Conservation (phyloP, 768 basidiomycete species). For the Suillus subalutaceus region DNA sequence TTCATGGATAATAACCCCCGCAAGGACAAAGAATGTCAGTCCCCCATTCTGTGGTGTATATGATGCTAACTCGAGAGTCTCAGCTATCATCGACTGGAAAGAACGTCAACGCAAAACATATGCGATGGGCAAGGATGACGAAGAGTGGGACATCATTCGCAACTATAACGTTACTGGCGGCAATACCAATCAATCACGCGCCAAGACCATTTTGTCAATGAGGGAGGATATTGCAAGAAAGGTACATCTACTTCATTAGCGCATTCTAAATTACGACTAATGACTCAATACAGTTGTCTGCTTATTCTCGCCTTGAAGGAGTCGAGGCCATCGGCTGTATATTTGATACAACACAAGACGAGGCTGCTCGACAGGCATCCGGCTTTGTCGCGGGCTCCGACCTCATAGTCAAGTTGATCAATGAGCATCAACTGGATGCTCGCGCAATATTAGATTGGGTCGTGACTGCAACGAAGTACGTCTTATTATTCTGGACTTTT, state of each 20-base stretch:
- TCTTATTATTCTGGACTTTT: too few relatives aligned
- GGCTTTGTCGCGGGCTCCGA: not conserved
- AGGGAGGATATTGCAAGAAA: slow-evolving; percentile 3
- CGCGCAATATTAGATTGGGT: too few relatives aligned
- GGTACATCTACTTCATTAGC: not conserved
- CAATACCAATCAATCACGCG: not conserved
- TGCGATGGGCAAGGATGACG: not conserved
- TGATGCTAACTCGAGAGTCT: not conserved
- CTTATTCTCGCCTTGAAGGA: too few relatives aligned
- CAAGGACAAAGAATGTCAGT: not conserved
- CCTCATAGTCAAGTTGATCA: not conserved
- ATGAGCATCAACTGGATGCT: slow-evolving; percentile 1
- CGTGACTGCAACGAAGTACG: too few relatives aligned
- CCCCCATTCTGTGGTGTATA: not conserved
- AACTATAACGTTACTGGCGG: not conserved
- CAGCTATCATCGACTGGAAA: not conserved
- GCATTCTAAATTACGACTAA: not conserved
- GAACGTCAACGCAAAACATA: not conserved
- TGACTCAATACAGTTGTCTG: not conserved
- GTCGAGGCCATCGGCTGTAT: too few relatives aligned
- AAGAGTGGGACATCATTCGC: not conserved
- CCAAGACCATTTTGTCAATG: slow-evolving; percentile 2
- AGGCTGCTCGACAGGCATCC: too few relatives aligned
- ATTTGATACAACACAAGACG: too few relatives aligned
- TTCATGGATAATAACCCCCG: not conserved